These are phyloP conservation scores for Circinella umbellata DNA, from an alignment of 371 early-diverging fungal genomes.

Conservation along the genomic window DNA sequence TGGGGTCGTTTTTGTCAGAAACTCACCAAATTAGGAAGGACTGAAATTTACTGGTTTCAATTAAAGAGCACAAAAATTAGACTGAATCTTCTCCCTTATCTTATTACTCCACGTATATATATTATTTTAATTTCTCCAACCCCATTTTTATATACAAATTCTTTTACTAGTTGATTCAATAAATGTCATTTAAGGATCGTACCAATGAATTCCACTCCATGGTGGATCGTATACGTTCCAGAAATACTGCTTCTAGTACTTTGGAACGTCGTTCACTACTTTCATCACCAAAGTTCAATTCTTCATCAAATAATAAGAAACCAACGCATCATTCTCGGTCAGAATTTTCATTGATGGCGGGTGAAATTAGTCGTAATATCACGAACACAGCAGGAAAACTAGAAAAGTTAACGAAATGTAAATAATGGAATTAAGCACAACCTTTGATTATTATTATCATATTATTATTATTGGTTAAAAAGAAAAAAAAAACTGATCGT, in stretches of 20 bases:
- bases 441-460: too few relatives aligned
- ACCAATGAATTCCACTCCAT: conserved; percentile 56
- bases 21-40: too few relatives aligned
- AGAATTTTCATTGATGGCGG: conserved; percentile 69
- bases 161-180: too few relatives aligned
- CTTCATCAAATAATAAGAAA: conserved; percentile 18
- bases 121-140: too few relatives aligned
- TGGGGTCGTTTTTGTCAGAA: too few relatives aligned
- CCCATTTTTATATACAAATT: too few relatives aligned
- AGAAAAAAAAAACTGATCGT: not conserved
- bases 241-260: conserved; percentile 31
- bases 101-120: too few relatives aligned
- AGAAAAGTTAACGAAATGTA: conserved; percentile 71
- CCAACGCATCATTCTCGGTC: conserved; percentile 34
- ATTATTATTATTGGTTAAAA: conserved; percentile 8
- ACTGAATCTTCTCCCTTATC: too few relatives aligned
- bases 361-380: conserved; percentile 69
- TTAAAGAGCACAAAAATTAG: too few relatives aligned
- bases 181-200: conserved; percentile 53
- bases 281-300: conserved; percentile 20
- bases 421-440: too few relatives aligned
- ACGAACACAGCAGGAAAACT: conserved; percentile 66
- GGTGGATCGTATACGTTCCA: conserved; percentile 50
- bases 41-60: too few relatives aligned
- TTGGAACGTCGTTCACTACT: conserved; percentile 46